Evolutionary conservation across 2,329 filamentous ascomycete genomes (phyloP).

Genomic region (Fusarium sp.): DNA sequence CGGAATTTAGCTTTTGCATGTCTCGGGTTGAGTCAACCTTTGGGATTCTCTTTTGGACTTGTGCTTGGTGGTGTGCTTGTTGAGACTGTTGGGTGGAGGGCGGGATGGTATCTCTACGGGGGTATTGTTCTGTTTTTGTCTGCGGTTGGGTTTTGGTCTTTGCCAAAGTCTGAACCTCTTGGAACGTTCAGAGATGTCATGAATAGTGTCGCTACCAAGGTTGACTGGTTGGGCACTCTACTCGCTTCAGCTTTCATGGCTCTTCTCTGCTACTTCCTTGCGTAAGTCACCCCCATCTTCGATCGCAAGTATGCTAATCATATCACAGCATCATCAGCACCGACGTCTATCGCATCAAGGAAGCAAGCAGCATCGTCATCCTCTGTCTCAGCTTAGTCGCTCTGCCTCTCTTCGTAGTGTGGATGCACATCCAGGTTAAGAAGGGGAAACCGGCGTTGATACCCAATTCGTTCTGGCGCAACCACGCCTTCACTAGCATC

Average conservation of each 20-base stretch:
- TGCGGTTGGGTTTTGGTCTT: constrained; percentile 49
- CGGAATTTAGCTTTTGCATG: constrained; percentile 58
- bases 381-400: constrained; percentile 56
- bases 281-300: constrained; percentile 51
- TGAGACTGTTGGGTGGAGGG: constrained; percentile 60
- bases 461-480: constrained; percentile 71
- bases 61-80: constrained; percentile 61
- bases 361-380: constrained; percentile 57
- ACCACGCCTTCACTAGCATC: constrained; percentile 64
- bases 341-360: constrained; percentile 54
- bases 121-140: constrained; percentile 52
- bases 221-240: constrained; percentile 65
- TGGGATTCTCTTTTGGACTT: constrained; percentile 63
- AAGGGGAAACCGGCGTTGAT: constrained; percentile 64
- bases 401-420: constrained; percentile 62
- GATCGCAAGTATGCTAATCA: not conserved
- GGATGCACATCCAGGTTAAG: constrained; percentile 63
- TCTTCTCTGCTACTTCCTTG: constrained; percentile 64
- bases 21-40: constrained; percentile 57
- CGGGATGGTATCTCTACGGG: constrained; percentile 57
- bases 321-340: constrained; percentile 50
- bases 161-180: constrained; percentile 47
- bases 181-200: constrained; percentile 42
- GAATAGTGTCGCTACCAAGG: constrained; percentile 49
- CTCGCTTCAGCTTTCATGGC: constrained; percentile 60